Evolutionary conservation across 129 eudicot species (phyloP).

Genomic region (Rutidosis leptorrhynchoides): DNA sequence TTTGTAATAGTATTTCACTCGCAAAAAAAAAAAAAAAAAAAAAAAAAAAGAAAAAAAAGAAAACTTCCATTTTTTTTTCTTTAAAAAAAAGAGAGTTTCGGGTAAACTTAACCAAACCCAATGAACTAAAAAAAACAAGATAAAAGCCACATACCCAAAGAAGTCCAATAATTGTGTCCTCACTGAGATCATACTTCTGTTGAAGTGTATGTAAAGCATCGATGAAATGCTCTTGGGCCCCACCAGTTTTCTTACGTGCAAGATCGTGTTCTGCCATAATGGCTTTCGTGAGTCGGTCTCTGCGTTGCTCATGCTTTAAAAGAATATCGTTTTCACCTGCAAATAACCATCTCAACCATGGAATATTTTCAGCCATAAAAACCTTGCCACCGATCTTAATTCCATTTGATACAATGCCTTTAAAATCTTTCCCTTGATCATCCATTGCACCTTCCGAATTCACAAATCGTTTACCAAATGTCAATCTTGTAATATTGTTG

Average conservation of each 20-base stretch:
- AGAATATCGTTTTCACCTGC: constrained; percentile 44
- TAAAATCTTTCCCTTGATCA: constrained; percentile 67
- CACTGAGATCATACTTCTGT: constrained; percentile 70
- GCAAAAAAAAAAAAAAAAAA: no score
- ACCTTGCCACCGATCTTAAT: constrained; percentile 53
- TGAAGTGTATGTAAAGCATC: constrained; percentile 90
- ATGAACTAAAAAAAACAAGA: neutral
- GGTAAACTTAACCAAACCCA: neutral
- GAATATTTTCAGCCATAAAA: constrained; percentile 55
- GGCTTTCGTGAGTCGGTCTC: constrained; percentile 53
- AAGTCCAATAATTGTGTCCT: constrained; percentile 80
- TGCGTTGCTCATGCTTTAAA: constrained; percentile 43
- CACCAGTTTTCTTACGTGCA: constrained; percentile 56
- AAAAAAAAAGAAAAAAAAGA: no score
- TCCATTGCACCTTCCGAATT: constrained; percentile 51
- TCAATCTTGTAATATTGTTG: constrained; percentile 77
- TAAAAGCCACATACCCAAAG: constrained; percentile 60
- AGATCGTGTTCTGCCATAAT: constrained; percentile 83
- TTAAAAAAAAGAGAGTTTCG: neutral
- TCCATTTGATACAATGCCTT: constrained; percentile 54
- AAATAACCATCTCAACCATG: constrained; percentile 67
- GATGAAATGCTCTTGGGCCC: constrained; percentile 72
- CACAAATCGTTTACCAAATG: constrained; percentile 78
- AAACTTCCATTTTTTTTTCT: neutral
- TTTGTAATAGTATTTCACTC: neutral